Evolutionary conservation across 768 basidiomycete genomes (phyloP).

Genomic region (Serendipita sp.): DNA sequence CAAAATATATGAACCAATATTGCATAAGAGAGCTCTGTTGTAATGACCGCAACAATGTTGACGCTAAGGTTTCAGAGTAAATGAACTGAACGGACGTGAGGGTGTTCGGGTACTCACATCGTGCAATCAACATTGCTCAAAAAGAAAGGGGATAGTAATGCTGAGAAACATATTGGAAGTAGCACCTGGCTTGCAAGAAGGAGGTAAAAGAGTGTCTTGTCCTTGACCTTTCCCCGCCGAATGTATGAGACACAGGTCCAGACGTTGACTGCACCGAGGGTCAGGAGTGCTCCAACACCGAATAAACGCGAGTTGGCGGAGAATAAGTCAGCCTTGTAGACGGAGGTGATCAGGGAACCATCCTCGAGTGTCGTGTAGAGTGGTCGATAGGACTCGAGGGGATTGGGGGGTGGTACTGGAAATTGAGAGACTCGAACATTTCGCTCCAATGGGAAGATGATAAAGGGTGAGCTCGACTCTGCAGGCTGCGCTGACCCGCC

Average conservation of each 20-base stretch:
- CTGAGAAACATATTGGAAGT: slow-evolving; percentile 28
- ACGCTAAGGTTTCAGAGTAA: slow-evolving; percentile 5
- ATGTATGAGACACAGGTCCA: slow-evolving; percentile 34
- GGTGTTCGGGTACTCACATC: slow-evolving; percentile 25
- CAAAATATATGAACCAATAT: not conserved
- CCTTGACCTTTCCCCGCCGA: slow-evolving; percentile 37
- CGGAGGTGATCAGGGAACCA: slow-evolving; percentile 40
- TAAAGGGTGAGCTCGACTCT: not conserved
- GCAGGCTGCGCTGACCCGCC: not conserved
- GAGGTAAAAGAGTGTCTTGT: slow-evolving; percentile 40
- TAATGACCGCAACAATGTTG: slow-evolving; percentile 6
- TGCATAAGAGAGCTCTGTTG: slow-evolving; percentile 7
- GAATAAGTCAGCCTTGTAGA: slow-evolving; percentile 27
- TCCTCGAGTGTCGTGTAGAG: slow-evolving; percentile 31
- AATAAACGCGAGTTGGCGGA: slow-evolving; percentile 29
- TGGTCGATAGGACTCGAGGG: slow-evolving; percentile 27
- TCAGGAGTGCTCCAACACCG: slow-evolving; percentile 31
- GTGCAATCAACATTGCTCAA: slow-evolving; percentile 26
- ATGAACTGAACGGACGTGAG: not conserved
- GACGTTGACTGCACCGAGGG: slow-evolving; percentile 38
- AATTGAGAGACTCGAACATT: slow-evolving; percentile 30
- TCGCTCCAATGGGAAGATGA: not conserved
- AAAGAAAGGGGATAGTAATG: slow-evolving; percentile 33
- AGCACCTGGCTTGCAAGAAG: slow-evolving; percentile 39
- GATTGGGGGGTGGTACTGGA: slow-evolving; percentile 26